Percentiles rank a stretch among this genome's conserved stretches.
Evolutionary conservation across 1,139 yeast genomes (phyloP).

Genomic region (Diutina rugosa): DNA sequence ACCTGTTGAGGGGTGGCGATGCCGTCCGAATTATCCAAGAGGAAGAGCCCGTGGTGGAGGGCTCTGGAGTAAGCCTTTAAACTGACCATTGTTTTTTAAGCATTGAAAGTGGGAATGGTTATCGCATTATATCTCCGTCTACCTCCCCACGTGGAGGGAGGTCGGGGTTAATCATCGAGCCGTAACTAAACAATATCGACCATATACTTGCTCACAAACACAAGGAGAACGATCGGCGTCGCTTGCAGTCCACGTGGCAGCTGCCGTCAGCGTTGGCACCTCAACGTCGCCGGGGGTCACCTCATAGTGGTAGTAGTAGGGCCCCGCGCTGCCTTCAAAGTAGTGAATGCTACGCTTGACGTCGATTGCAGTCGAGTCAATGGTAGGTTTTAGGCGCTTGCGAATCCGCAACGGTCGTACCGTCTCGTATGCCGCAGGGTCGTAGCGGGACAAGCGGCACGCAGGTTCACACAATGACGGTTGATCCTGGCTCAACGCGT

Average conservation of each 20-base stretch:
- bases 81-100: not conserved
- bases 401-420: not conserved
- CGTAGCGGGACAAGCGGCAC: not conserved
- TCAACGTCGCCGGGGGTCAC: not conserved
- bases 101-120: not conserved
- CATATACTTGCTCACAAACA: not conserved
- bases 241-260: not conserved
- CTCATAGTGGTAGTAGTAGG: not conserved
- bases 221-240: not conserved
- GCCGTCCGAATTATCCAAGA: not conserved
- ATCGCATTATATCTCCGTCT: not conserved
- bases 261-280: not conserved
- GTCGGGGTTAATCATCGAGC: not conserved
- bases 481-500: not conserved
- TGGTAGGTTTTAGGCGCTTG: not conserved
- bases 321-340: not conserved
- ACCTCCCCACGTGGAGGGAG: not conserved
- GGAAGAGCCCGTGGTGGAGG: not conserved
- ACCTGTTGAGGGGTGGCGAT: constrained; percentile 19
- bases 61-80: not conserved
- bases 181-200: not conserved
- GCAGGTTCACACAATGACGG: not conserved
- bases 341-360: not conserved
- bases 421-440: not conserved
- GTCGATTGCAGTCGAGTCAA: not conserved